Percentiles rank a stretch among this genome's conserved stretches.
phyloP scores from a whole-genome alignment of 1,284 basidiomycete species.

The Bjerkandera adusta region DNA sequence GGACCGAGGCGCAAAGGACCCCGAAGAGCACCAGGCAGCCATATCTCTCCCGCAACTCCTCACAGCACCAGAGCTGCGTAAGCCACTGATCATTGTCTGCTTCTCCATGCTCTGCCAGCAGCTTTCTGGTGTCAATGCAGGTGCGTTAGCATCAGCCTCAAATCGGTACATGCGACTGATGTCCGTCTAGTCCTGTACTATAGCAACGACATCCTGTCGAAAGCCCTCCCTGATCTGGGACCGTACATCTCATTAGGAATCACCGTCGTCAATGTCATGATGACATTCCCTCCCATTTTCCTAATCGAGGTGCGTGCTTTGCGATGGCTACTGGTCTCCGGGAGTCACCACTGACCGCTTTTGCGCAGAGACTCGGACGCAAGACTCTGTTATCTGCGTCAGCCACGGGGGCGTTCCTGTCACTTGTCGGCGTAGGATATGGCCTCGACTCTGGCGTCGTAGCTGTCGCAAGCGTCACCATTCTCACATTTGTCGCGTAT shows the following conservation, averaged over 20 bases:
- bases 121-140: conserved; percentile 70
- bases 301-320: conserved; percentile 74
- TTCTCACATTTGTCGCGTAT: conserved; percentile 82
- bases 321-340: too few relatives aligned
- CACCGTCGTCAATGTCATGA: conserved; percentile 77
- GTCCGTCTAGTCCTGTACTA: conserved; percentile 74
- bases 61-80: conserved; percentile 53
- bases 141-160: conserved; percentile 23
- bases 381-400: conserved; percentile 58
- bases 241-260: conserved; percentile 79
- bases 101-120: conserved; percentile 80
- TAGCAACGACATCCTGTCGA: conserved; percentile 82
- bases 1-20: conserved; percentile 23
- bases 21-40: conserved; percentile 30
- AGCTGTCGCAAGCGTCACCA: conserved; percentile 69
- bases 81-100: conserved; percentile 68
- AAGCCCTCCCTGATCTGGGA: conserved; percentile 73
- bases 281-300: conserved; percentile 82
- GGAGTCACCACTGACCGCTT: background rate
- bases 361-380: conserved; percentile 58
- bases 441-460: conserved; percentile 66
- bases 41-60: conserved; percentile 57
- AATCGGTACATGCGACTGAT: background rate
- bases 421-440: conserved; percentile 67
- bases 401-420: conserved; percentile 60